These are phyloP conservation scores for Cadophora malorum DNA, from an alignment of 2,329 filamentous ascomycete genomes.

Conservation along the genomic window DNA sequence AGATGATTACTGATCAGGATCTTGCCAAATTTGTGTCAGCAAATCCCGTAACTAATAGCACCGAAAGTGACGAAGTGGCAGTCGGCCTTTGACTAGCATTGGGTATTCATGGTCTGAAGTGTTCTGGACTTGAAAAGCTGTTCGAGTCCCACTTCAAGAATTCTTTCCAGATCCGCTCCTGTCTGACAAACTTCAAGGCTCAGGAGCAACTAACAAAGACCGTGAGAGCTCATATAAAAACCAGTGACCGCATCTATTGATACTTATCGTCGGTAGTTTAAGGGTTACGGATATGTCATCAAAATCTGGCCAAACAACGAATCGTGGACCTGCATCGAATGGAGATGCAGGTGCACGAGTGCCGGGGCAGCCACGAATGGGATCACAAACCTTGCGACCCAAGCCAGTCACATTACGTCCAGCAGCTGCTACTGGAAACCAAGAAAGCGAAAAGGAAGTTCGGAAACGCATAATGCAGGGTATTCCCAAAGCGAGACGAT, in stretches of 20 bases:
- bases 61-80: not conserved
- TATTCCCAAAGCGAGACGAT: conserved; percentile 7
- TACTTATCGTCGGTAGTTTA: not conserved
- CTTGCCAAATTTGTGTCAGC: not conserved
- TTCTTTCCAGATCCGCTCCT: not conserved
- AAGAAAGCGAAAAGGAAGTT: not conserved
- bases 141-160: not conserved
- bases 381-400: not conserved
- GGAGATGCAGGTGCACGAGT: not conserved
- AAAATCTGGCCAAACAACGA: not conserved
- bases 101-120: not conserved
- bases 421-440: not conserved
- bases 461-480: conserved; percentile 11
- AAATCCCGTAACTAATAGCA: not conserved
- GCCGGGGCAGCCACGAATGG: conserved; percentile 2
- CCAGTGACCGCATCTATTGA: not conserved
- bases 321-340: not conserved
- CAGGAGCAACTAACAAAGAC: not conserved
- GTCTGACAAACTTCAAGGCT: not conserved
- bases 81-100: not conserved
- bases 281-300: not conserved
- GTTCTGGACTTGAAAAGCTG: not conserved
- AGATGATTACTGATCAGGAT: conserved; percentile 4
- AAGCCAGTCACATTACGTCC: not conserved
- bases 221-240: not conserved